Base-by-base conservation (phyloP, 176 grass and related monocot species). In the Raddia distichophylla region DNA sequence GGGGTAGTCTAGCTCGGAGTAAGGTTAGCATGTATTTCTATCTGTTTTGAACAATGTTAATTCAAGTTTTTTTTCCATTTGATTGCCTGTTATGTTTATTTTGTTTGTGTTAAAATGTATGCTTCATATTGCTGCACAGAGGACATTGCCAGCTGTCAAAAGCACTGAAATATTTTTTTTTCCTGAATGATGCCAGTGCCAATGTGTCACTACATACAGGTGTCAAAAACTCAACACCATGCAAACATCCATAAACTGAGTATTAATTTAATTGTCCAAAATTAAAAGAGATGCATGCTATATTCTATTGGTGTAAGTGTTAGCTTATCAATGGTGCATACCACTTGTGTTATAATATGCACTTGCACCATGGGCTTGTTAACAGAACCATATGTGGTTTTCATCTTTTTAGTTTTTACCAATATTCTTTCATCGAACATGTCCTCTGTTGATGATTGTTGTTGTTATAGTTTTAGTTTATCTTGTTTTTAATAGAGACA, bases 1-100 rank as follows among this genome's bases (percentile, higher is more conserved):
- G 96, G 96, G 96, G 96, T 52, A 99, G 96, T 73, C 83, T 99
- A 56, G 96, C 96, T 93, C 93, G 96, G 67, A 99, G 96, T 85
- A 99, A 99, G 92, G 96, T 99, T 66, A 75, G 59, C 69, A 35
- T 69, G 33, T 27, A n/a, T 81, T 80, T 80, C 46, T 67, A 32
- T 20, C 60, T 84, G n/a, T 55, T 80, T 81, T 69, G 35, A 85
- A 60, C 22, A 78, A 74, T 86, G 62, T 35, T 66, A 80, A 80
- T 77, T 82, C 46, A 73, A 73, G 16, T 85, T 74, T 35, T 5
- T 67, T 73, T 67, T 73, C 64, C 73, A 72, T 60, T 74, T 47
- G 47, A 61, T 57, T 3, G 16, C 7, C 32, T 55, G n/a, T 53
- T 14, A 52, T 52, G 51, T 60, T 83, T 57, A 60, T 45, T 19